These are phyloP conservation scores for Crithidia mellificae DNA, from an alignment of 208 protist species.

Conservation along the genomic window DNA sequence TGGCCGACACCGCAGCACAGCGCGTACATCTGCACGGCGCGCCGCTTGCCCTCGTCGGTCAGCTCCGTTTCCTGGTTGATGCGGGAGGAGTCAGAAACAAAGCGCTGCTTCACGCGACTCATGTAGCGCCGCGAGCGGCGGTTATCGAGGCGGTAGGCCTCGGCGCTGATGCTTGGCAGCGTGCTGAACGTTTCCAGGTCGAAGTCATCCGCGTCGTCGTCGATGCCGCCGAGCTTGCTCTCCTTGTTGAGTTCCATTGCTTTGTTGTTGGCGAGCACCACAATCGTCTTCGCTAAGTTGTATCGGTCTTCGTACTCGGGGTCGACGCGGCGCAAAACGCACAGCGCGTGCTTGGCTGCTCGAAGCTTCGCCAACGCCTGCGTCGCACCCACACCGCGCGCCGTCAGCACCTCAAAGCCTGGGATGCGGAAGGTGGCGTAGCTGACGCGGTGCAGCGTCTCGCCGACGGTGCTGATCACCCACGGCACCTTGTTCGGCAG, in stretches of 20 bases:
- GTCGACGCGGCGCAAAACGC: slow-evolving; percentile 75
- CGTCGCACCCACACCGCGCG: slow-evolving; percentile 65
- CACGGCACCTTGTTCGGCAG: slow-evolving; percentile 37
- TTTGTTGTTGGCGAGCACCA: slow-evolving; percentile 1
- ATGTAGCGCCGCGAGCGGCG: not conserved
- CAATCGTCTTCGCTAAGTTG: not conserved
- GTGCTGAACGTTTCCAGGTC: slow-evolving; percentile 36
- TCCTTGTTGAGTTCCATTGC: not conserved
- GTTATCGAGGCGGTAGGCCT: slow-evolving; percentile 3
- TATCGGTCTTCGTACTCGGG: slow-evolving; percentile 54
- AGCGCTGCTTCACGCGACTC: not conserved
- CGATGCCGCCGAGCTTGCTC: not conserved
- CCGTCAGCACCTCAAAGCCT: slow-evolving; percentile 57
- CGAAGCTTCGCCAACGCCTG: slow-evolving; percentile 57
- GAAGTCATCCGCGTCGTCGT: slow-evolving; percentile 27
- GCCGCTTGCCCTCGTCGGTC: slow-evolving; percentile 59
- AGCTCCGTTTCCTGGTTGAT: slow-evolving; percentile 3
- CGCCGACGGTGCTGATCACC: slow-evolving; percentile 50
- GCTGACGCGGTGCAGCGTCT: slow-evolving; percentile 50
- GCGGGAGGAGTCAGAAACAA: slow-evolving; percentile 6
- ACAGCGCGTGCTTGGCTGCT: slow-evolving; percentile 80
- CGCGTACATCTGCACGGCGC: slow-evolving; percentile 63
- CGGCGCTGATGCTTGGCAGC: slow-evolving; percentile 21
- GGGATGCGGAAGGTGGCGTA: slow-evolving; percentile 64
- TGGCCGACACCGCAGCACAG: slow-evolving; percentile 58